These are phyloP conservation scores for Colletotrichum spinosum DNA, from an alignment of 2,329 filamentous ascomycete species.

Conservation along the genomic window DNA sequence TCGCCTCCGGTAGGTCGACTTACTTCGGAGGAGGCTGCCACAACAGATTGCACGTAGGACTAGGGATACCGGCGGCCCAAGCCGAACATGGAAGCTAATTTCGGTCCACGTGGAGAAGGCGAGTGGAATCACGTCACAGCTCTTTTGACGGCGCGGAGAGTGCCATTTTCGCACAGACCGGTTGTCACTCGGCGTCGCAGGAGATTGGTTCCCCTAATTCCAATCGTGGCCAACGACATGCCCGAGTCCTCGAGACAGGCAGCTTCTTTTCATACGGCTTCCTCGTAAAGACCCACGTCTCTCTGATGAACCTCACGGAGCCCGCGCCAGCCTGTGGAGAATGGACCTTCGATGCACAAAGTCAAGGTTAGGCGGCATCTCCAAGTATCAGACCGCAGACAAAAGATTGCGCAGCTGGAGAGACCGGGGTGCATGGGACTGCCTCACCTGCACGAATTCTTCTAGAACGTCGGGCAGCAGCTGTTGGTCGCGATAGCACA, in stretches of 20 bases:
- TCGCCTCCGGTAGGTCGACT: no score
- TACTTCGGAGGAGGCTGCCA: no score
- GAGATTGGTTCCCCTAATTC: conserved; percentile 23
- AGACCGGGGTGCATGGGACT: conserved; percentile 23
- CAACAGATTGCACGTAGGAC: conserved; percentile 14
- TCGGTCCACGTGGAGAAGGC: conserved; percentile 22
- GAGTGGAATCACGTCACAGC: conserved; percentile 19
- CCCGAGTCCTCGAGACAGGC: not conserved
- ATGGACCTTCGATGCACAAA: no score
- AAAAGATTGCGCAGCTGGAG: conserved; percentile 24
- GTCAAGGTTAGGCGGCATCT: no score
- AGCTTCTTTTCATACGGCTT: not conserved
- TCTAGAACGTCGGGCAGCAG: conserved; percentile 27
- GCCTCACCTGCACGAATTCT: conserved; percentile 16
- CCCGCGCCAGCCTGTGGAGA: not conserved
- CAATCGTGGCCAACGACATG: not conserved
- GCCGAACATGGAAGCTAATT: conserved; percentile 16
- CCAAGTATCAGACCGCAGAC: not conserved
- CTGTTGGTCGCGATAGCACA: not conserved
- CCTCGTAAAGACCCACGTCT: not conserved
- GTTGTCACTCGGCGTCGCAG: conserved; percentile 17
- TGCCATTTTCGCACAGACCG: conserved; percentile 17
- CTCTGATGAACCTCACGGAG: conserved; percentile 6
- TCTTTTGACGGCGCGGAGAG: conserved; percentile 17
- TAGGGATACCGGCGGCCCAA: conserved; percentile 3